A percentile compares a stretch with the other conserved stretches of the same genome.
Evolutionary conservation across 371 early-diverging fungal genomes (phyloP).

Genomic region (Mortierella sp.): DNA sequence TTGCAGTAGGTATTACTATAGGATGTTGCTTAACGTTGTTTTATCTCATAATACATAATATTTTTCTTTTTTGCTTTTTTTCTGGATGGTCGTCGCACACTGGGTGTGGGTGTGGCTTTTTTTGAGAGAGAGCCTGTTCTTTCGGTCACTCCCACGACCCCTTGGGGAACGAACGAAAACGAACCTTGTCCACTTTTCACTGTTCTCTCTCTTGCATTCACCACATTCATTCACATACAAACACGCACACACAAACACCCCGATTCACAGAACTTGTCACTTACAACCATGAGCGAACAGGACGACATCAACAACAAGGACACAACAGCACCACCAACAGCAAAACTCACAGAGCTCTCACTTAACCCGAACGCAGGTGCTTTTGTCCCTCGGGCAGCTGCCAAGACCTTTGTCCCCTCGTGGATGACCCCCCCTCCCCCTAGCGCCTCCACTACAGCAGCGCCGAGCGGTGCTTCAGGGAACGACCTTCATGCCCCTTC

Average conservation of each 20-base stretch:
- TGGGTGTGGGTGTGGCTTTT: too few species aligned
- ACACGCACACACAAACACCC: too few species aligned
- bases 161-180: too few species aligned
- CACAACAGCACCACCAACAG: conserved; percentile 10
- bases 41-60: background rate
- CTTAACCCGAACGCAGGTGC: conserved; percentile 67
- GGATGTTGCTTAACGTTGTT: background rate
- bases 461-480: background rate
- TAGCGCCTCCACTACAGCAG: background rate
- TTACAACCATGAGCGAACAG: conserved; percentile 14
- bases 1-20: background rate
- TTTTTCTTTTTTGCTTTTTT: too few species aligned
- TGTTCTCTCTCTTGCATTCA: background rate
- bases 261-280: background rate
- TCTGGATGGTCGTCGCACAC: too few species aligned
- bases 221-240: conserved; percentile 4
- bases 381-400: conserved; percentile 65
- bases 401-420: conserved; percentile 59
- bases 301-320: conserved; percentile 17
- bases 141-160: too few species aligned
- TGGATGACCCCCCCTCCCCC: conserved; percentile 42
- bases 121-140: too few species aligned
- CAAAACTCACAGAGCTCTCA: conserved; percentile 52
- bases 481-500: conserved; percentile 24
- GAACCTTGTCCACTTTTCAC: too few species aligned